Base-by-base conservation (phyloP, 2,329 filamentous ascomycete species). In the Colletotrichum sp. region DNA sequence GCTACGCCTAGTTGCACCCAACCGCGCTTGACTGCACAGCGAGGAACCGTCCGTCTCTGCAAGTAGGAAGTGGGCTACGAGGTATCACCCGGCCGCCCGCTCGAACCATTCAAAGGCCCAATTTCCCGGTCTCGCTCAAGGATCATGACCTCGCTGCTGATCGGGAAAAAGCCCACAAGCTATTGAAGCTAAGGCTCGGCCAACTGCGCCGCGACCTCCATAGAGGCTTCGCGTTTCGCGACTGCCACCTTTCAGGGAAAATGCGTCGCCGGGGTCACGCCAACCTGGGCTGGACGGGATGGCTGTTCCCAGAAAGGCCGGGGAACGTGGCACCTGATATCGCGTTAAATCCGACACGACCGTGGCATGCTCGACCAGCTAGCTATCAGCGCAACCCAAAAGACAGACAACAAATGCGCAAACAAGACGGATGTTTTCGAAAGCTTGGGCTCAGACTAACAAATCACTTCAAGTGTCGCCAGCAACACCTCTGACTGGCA, bases 171-270 rank as follows among this genome's bases (percentile, higher is more conserved):
- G 67, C 48, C 55, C 36, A 36, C 34, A 43, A 10, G 43, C 8
- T 18, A 12, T 21, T 12, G 32, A 58, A 48, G 48, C 72, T 52
- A 66, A 66, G 68, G 36, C 18, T 8, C 26, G 67, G 48, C 24
- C 24, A 13, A 26, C 48, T 24, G 36, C 34, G 34, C 34, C 21
- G 58, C 48, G n/a, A 65, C 21, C 28, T 66, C 48, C 32, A 15
- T 52, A 13, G 61, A 28, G 30, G 30, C 72, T 52, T 75, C 61
- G 72, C 60, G 52, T 43, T 64, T 64, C 69, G 69, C 73, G 63
- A 67, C 52, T 67, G 55, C 55, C 63, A 72, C 73, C 69, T 63
- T 64, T 75, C 26, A 32, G 32, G 73, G 73, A 67, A 72, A 52
- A 43, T 36, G 67, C 21, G n/a, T 61, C 30, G 57, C 38, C 63